phyloP scores from a whole-genome alignment of 345 rosid species.

The Trapa incisa region DNA sequence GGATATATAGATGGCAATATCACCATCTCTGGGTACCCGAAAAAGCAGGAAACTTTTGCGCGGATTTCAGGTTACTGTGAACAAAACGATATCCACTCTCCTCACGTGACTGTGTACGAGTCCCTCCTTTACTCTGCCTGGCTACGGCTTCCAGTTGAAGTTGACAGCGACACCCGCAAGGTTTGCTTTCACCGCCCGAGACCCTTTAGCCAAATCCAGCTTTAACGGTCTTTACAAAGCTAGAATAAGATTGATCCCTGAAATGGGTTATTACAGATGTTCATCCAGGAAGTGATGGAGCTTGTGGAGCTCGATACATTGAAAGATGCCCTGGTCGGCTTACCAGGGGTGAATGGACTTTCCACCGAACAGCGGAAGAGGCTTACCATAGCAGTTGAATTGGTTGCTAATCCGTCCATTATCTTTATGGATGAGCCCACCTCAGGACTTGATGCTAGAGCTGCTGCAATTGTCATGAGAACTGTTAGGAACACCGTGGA shows the following conservation, averaged over 20 bases:
- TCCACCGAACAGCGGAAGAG: slow-evolving; percentile 86
- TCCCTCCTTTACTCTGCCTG: slow-evolving; percentile 44
- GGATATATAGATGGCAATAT: slow-evolving; percentile 38
- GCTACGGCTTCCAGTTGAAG: slow-evolving; percentile 35
- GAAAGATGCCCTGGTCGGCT: slow-evolving; percentile 63
- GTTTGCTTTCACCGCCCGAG: slow-evolving; percentile 6
- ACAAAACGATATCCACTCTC: slow-evolving; percentile 53
- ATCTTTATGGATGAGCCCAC: slow-evolving; percentile 97
- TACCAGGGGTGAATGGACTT: slow-evolving; percentile 77
- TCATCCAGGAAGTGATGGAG: slow-evolving; percentile 83
- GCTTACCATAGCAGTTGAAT: slow-evolving; percentile 84
- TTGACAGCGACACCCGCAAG: slow-evolving; percentile 27
- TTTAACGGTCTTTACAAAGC: too few relatives aligned
- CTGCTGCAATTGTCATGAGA: slow-evolving; percentile 93
- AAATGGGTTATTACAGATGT: slow-evolving; percentile 33
- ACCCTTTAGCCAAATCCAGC: not conserved
- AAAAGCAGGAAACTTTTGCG: slow-evolving; percentile 49
- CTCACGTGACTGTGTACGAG: slow-evolving; percentile 37
- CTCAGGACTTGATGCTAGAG: slow-evolving; percentile 91
- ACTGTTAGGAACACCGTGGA: slow-evolving; percentile 86
- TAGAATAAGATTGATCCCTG: not conserved
- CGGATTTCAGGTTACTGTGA: slow-evolving; percentile 47
- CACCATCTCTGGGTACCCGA: slow-evolving; percentile 36
- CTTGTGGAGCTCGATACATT: slow-evolving; percentile 61
- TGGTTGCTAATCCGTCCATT: slow-evolving; percentile 86